Conservation (phyloP, 2,329 filamentous ascomycete genomes). For the Capronia epimyces region DNA sequence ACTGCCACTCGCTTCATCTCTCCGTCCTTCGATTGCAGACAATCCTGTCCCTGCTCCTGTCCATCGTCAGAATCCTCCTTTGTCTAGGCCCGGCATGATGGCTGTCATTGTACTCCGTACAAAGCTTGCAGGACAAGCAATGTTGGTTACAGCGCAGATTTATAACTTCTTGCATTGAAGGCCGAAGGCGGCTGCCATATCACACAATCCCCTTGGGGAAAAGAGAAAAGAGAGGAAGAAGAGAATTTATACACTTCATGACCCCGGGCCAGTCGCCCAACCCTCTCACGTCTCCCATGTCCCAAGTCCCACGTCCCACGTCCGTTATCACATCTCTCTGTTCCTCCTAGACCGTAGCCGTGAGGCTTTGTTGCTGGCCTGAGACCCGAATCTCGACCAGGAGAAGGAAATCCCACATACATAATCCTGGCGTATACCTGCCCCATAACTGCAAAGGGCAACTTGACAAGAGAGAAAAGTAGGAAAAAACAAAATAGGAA, state of each 20-base stretch:
- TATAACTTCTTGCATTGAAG: conserved; percentile 7
- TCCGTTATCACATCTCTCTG: background rate
- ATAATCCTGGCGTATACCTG: conserved; percentile 5
- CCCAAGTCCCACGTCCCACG: background rate
- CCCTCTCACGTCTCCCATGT: background rate
- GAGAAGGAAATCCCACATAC: conserved; percentile 1
- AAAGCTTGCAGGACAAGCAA: background rate
- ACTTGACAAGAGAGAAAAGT: background rate
- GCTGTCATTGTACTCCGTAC: too few species aligned
- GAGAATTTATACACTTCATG: conserved; percentile 16
- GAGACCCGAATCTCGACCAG: too few species aligned
- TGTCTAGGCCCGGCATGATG: too few species aligned
- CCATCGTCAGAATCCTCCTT: too few species aligned
- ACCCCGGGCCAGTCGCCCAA: background rate
- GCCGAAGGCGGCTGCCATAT: conserved; percentile 3
- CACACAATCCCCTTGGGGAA: conserved; percentile 5
- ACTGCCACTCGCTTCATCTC: too few species aligned
- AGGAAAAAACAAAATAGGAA: conserved; percentile 7
- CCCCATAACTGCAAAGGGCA: background rate
- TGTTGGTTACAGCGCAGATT: conserved; percentile 1
- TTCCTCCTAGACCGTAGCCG: too few species aligned
- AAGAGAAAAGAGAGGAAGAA: conserved; percentile 12
- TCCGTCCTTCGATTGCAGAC: too few species aligned
- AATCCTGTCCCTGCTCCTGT: too few species aligned
- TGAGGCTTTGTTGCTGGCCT: too few species aligned